phyloP scores from a whole-genome alignment of 2,329 filamentous ascomycete species.

The Talaromyces pinophilus region DNA sequence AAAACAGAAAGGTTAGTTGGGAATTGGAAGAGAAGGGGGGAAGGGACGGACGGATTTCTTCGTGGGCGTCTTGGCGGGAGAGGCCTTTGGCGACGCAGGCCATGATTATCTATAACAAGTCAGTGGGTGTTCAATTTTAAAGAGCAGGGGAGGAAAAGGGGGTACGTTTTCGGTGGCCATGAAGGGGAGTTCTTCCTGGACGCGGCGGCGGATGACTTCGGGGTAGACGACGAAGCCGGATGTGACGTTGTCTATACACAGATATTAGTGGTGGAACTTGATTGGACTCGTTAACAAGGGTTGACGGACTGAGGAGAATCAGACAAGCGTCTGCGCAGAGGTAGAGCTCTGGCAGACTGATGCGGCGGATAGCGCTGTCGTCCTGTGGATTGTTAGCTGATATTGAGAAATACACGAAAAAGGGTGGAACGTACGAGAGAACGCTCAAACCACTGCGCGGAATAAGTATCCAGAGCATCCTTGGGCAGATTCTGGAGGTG shows the following conservation, averaged over 20 bases:
- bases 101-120: conserved; percentile 64
- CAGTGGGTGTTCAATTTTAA: not conserved
- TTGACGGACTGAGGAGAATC: conserved; percentile 46
- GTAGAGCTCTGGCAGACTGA: conserved; percentile 63
- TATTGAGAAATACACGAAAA: conserved; percentile 37
- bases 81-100: conserved; percentile 69
- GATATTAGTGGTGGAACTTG: not conserved
- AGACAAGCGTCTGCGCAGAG: conserved; percentile 66
- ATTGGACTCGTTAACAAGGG: too few relatives aligned
- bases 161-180: conserved; percentile 65
- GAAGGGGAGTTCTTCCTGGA: conserved; percentile 80
- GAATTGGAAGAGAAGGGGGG: not conserved
- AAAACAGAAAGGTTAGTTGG: not conserved
- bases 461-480: conserved; percentile 66
- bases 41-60: conserved; percentile 65
- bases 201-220: conserved; percentile 64
- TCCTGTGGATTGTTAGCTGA: conserved; percentile 23
- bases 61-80: conserved; percentile 79
- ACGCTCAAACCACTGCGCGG: conserved; percentile 74
- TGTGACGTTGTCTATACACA: conserved; percentile 62
- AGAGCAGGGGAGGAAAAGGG: not conserved
- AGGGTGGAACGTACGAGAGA: conserved; percentile 43
- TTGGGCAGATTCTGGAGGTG: conserved; percentile 55
- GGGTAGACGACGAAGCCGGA: conserved; percentile 78
- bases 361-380: conserved; percentile 48